These are phyloP conservation scores for Jackrogersella multiformis DNA, from an alignment of 495 filamentous ascomycete species.

Conservation along the genomic window DNA sequence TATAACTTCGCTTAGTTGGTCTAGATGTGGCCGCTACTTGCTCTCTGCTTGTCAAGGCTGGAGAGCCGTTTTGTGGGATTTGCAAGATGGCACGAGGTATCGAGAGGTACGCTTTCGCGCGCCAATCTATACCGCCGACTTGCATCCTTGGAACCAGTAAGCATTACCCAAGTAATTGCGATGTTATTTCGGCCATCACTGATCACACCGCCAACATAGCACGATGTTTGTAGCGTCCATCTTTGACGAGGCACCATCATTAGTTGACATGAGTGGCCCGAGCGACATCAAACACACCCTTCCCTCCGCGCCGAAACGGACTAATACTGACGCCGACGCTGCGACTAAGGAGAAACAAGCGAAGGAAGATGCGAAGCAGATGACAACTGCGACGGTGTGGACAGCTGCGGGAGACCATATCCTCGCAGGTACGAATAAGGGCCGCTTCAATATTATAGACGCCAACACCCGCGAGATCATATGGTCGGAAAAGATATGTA, in stretches of 20 bases:
- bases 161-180: slow-evolving; percentile 39
- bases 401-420: slow-evolving; percentile 85
- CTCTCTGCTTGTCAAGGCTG: slow-evolving; percentile 94
- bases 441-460: slow-evolving; percentile 93
- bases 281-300: slow-evolving; percentile 76
- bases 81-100: slow-evolving; percentile 69
- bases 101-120: slow-evolving; percentile 83
- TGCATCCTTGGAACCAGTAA: slow-evolving; percentile 92
- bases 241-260: slow-evolving; percentile 89
- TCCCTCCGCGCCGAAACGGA: slow-evolving; percentile 80
- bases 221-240: slow-evolving; percentile 84
- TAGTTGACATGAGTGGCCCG: slow-evolving; percentile 78
- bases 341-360: slow-evolving; percentile 81
- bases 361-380: slow-evolving; percentile 90
- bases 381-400: slow-evolving; percentile 91
- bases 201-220: slow-evolving; percentile 53
- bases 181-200: background rate
- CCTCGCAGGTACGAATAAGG: slow-evolving; percentile 89
- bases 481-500: slow-evolving; percentile 85
- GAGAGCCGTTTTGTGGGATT: slow-evolving; percentile 95
- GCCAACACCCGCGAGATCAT: slow-evolving; percentile 79
- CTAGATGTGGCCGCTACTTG: slow-evolving; percentile 88
- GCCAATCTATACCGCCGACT: slow-evolving; percentile 92
- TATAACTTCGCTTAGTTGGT: slow-evolving; percentile 94
- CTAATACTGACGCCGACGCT: slow-evolving; percentile 69